Conservation (phyloP, 805 yeast genomes). For the Cyberlindnera maclurae region DNA sequence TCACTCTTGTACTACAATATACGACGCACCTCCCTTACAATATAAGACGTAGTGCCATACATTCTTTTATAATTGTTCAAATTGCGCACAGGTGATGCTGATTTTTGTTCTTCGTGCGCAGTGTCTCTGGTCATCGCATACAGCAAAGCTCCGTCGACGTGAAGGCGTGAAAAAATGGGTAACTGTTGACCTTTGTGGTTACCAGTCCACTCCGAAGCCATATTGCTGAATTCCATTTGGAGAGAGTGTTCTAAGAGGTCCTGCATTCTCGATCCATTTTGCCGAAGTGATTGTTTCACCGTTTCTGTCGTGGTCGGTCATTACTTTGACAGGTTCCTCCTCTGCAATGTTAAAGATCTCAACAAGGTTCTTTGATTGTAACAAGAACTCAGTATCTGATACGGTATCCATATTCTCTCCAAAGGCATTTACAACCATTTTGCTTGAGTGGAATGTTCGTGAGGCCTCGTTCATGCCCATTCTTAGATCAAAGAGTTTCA, state of each 20-base stretch:
- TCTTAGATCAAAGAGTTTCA: constrained; percentile 8
- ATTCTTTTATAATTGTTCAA: too few species aligned
- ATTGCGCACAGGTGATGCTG: too few species aligned
- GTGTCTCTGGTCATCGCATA: too few species aligned
- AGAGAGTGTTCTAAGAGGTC: constrained; percentile 1
- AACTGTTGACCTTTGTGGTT: not conserved
- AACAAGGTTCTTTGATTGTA: constrained; percentile 6
- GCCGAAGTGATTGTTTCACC: constrained; percentile 3
- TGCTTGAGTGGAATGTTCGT: constrained; percentile 1
- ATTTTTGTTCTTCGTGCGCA: too few species aligned
- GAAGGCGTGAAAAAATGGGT: too few species aligned
- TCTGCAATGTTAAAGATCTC: constrained; percentile 5
- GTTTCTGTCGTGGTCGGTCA: constrained; percentile 6
- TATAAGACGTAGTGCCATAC: too few species aligned
- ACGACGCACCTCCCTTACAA: too few species aligned
- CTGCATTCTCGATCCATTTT: not conserved
- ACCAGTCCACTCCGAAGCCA: not conserved
- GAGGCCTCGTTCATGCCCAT: not conserved
- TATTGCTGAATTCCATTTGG: constrained; percentile 3
- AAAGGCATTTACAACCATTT: constrained; percentile 10
- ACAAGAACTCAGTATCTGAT: constrained; percentile 1
- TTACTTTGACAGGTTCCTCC: constrained; percentile 6
- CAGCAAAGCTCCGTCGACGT: too few species aligned
- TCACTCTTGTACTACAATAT: too few species aligned
- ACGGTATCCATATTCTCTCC: constrained; percentile 5